Base-by-base conservation (phyloP, 345 rosid species). In the Gynandropsis gynandra region DNA sequence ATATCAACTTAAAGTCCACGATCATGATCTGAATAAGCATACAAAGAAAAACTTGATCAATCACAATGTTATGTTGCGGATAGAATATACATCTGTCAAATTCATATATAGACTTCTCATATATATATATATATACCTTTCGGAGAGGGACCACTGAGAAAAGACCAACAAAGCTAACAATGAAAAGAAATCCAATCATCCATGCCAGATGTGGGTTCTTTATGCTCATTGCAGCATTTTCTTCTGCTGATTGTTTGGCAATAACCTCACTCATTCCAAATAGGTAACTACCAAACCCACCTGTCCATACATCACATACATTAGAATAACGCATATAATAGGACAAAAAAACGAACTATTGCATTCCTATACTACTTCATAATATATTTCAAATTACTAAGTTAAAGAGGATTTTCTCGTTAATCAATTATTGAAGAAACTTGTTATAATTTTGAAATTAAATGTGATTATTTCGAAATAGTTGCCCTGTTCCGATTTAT, bases 81-180 rank as follows among this genome's bases (percentile, higher is more conserved):
- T n/a, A n/a, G n/a, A n/a, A n/a, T n/a, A n/a, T n/a, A n/a, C n/a
- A n/a, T n/a, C n/a, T n/a, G n/a, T n/a, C n/a, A n/a, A n/a, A n/a
- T n/a, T n/a, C n/a, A n/a, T n/a, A n/a, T n/a, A n/a, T n/a, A n/a
- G n/a, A n/a, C n/a, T n/a, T n/a, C n/a, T n/a, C n/a, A n/a, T n/a
- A n/a, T n/a, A n/a, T n/a, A n/a, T n/a, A n/a, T n/a, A n/a, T 10
- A 45, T 43, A 14, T 32, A 82, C 97, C 87, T 81, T 85, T 67
- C 97, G 67, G 11, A 89, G 80, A 10, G 87, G 76, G 16, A 85
- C 78, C 9, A 89, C 82, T 42, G 93, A 83, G 72, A 89, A 89
- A 70, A 89, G 65, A 10, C 97, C 95, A 29, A 89, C 75, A 58
- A 89, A 89, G 78, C 97, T 89, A 27, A 89, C 95, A 47, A 53